Conservation (phyloP, 495 filamentous ascomycete genomes). For the Neurospora sp. region DNA sequence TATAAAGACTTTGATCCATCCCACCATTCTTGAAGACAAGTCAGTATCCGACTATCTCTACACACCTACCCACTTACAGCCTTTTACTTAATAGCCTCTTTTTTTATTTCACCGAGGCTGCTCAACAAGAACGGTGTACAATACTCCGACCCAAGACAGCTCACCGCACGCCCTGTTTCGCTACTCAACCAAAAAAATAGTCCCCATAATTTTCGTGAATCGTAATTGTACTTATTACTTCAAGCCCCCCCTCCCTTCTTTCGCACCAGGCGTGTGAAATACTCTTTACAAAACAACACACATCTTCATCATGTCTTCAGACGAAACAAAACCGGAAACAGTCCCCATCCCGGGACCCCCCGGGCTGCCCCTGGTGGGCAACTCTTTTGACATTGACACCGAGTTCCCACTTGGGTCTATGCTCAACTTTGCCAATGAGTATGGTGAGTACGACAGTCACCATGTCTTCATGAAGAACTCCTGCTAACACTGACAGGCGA, state of each 20-base stretch:
- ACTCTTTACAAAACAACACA: background rate
- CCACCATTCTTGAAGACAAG: background rate
- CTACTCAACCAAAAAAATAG: background rate
- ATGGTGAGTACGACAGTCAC: slow-evolving; percentile 44
- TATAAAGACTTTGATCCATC: background rate
- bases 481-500: slow-evolving; percentile 4
- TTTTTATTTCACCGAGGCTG: background rate
- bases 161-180: background rate
- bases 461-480: too few species aligned
- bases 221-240: background rate
- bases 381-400: slow-evolving; percentile 43
- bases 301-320: background rate
- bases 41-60: background rate
- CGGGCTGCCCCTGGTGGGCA: slow-evolving; percentile 49
- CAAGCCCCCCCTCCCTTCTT: background rate
- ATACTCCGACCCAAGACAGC: background rate
- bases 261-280: background rate
- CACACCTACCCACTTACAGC: background rate
- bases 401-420: slow-evolving; percentile 43
- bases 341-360: slow-evolving; percentile 42
- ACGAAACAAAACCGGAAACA: background rate
- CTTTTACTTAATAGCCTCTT: background rate
- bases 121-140: background rate
- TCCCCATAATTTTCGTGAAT: background rate
- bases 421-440: slow-evolving; percentile 43